Percentiles rank a stretch among this genome's conserved stretches.
Evolutionary conservation across 345 rosid genomes (phyloP).

Genomic region (Citrus cavaleriei): DNA sequence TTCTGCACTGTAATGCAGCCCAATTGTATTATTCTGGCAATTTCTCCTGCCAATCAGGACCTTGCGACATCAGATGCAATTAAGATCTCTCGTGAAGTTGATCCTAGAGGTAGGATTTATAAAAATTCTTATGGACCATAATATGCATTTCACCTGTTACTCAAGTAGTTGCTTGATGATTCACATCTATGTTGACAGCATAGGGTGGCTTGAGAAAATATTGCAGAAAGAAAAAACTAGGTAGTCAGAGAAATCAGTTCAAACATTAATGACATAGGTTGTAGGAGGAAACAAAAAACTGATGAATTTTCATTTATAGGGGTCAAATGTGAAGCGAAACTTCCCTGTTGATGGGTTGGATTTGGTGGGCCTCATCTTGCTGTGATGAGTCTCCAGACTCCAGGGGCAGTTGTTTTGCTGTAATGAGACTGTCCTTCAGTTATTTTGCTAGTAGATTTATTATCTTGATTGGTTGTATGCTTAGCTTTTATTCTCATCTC

Average conservation of each 20-base stretch:
- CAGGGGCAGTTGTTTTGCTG: background rate
- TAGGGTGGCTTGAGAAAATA: background rate
- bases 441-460: background rate
- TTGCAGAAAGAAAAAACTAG: background rate
- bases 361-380: background rate
- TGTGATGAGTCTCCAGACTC: background rate
- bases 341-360: background rate
- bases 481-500: background rate
- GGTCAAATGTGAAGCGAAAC: background rate
- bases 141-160: background rate
- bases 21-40: constrained; percentile 86
- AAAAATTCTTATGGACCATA: background rate
- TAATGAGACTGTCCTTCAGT: background rate
- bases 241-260: background rate
- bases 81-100: constrained; percentile 94
- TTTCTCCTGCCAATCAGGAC: constrained; percentile 99
- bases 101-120: constrained; percentile 69
- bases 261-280: background rate
- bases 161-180: background rate
- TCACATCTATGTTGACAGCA: background rate
- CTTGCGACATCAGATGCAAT: constrained; percentile 98
- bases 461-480: background rate
- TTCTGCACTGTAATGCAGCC: constrained; percentile 54
- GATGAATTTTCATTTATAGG: background rate
- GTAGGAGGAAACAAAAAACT: background rate